Evolutionary conservation across 2,329 filamentous ascomycete genomes (phyloP).

Genomic region (Fonsecaea multimorphosa): DNA sequence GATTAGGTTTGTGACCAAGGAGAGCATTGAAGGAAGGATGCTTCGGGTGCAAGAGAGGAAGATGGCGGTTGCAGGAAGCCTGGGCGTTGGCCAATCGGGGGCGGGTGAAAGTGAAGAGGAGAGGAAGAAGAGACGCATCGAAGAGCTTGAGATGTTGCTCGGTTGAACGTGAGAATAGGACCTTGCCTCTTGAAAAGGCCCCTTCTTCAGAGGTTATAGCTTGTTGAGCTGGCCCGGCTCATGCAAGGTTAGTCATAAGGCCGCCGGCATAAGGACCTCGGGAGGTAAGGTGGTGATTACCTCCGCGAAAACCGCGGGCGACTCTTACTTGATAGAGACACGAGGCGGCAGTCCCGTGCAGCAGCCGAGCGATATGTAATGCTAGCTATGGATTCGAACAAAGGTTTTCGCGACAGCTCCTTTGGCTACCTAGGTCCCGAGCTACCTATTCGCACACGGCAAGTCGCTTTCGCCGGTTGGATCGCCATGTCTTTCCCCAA

Average conservation of each 20-base stretch:
- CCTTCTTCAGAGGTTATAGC: not conserved
- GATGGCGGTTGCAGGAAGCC: slow-evolving; percentile 81
- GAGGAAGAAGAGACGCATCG: slow-evolving; percentile 85
- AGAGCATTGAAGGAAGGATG: slow-evolving; percentile 96
- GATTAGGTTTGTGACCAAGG: slow-evolving; percentile 83
- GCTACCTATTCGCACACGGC: too few relatives aligned
- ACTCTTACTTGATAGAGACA: not conserved
- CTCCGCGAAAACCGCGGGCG: not conserved
- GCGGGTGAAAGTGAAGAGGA: slow-evolving; percentile 87
- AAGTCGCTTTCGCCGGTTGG: not conserved
- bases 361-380: slow-evolving; percentile 4
- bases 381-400: not conserved
- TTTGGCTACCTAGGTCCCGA: too few relatives aligned
- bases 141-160: slow-evolving; percentile 91
- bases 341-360: not conserved
- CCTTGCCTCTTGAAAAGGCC: not conserved
- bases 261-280: not conserved
- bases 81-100: slow-evolving; percentile 92
- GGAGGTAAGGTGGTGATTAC: not conserved
- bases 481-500: not conserved
- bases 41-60: slow-evolving; percentile 90
- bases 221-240: not conserved
- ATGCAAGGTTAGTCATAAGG: slow-evolving; percentile 10
- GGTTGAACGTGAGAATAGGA: slow-evolving; percentile 52
- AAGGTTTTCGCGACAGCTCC: not conserved